Evolutionary conservation across 805 yeast genomes (phyloP).

Genomic region (Kazachstania taianensis): DNA sequence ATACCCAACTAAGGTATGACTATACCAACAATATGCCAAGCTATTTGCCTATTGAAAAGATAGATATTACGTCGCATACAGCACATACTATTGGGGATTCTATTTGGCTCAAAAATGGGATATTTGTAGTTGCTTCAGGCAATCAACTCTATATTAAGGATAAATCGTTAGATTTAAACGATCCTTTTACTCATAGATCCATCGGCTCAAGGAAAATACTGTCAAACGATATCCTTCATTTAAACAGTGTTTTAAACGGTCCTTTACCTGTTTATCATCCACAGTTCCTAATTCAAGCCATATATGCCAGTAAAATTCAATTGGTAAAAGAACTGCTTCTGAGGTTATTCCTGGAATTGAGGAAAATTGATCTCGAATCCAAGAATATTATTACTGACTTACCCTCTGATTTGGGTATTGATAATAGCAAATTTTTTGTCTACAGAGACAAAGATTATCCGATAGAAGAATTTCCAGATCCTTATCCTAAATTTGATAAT

Average conservation of each 20-base stretch:
- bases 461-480: slow-evolving; percentile 28
- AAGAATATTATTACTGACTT: slow-evolving; percentile 22
- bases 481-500: slow-evolving; percentile 33
- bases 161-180: slow-evolving; percentile 48
- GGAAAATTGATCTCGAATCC: slow-evolving; percentile 42
- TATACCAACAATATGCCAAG: slow-evolving; percentile 75
- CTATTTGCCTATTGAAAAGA: slow-evolving; percentile 62
- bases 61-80: slow-evolving; percentile 63
- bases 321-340: slow-evolving; percentile 49
- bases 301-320: slow-evolving; percentile 50
- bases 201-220: slow-evolving; percentile 51
- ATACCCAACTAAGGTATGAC: slow-evolving; percentile 78
- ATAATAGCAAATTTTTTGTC: slow-evolving; percentile 20
- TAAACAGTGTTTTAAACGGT: slow-evolving; percentile 75
- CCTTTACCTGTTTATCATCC: slow-evolving; percentile 89
- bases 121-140: slow-evolving; percentile 76
- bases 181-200: slow-evolving; percentile 41
- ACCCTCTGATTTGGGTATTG: slow-evolving; percentile 27
- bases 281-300: slow-evolving; percentile 66
- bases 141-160: slow-evolving; percentile 82
- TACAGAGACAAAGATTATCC: slow-evolving; percentile 18
- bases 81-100: slow-evolving; percentile 82
- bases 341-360: slow-evolving; percentile 40
- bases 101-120: slow-evolving; percentile 72
- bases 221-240: slow-evolving; percentile 47